phyloP scores from a whole-genome alignment of 2,329 filamentous ascomycete species.

The Exophiala mesophila region DNA sequence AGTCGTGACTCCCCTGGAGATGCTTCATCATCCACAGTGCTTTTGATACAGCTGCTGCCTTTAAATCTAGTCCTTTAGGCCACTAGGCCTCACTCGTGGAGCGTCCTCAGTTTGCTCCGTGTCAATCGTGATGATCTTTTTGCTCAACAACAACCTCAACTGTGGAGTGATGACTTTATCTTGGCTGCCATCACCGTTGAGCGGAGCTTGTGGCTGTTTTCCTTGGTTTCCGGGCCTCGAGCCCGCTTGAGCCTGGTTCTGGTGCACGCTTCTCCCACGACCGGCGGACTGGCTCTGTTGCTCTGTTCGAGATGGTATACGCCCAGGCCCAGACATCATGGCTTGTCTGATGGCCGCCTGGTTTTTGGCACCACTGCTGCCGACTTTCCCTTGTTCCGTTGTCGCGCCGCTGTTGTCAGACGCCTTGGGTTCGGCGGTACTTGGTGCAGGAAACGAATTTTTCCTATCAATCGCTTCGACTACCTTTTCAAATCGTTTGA shows the following conservation, averaged over 20 bases:
- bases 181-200: constrained; percentile 29
- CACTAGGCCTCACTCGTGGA: constrained; percentile 18
- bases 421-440: constrained; percentile 26
- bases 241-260: not conserved
- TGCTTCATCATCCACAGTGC: constrained; percentile 13
- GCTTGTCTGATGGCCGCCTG: not conserved
- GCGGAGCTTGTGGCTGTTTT: constrained; percentile 19
- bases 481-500: constrained; percentile 78
- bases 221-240: constrained; percentile 25
- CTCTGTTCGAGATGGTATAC: not conserved
- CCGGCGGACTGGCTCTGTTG: not conserved
- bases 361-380: too few species aligned
- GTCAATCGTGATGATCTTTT: constrained; percentile 52
- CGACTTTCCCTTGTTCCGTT: not conserved
- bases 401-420: not conserved
- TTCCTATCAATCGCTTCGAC: constrained; percentile 93
- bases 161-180: constrained; percentile 59
- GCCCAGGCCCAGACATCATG: constrained; percentile 3
- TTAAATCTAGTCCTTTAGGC: constrained; percentile 23
- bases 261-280: not conserved
- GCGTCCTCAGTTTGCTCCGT: constrained; percentile 12
- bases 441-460: constrained; percentile 67
- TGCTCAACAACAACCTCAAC: constrained; percentile 56
- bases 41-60: not conserved
- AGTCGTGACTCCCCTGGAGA: too few species aligned